phyloP scores from a whole-genome alignment of 805 yeast genomes.

The Yarrowia phangngaensis region DNA sequence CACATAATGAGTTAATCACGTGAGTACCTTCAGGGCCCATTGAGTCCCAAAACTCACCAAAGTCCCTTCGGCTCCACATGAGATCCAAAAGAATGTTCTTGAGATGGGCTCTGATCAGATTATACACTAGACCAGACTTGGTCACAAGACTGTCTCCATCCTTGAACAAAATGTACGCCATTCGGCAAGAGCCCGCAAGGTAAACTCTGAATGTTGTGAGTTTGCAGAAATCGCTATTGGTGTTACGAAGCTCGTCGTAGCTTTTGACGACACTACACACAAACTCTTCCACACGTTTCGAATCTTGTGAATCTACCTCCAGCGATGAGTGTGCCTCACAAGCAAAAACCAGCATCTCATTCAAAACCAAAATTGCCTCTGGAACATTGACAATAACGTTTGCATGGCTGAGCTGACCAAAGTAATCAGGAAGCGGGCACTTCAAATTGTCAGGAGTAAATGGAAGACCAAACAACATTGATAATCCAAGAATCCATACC shows the following conservation, averaged over 20 bases:
- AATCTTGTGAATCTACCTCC: slow-evolving; percentile 1
- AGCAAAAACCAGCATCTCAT: slow-evolving; percentile 15
- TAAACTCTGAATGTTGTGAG: slow-evolving; percentile 16
- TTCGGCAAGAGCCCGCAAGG: slow-evolving; percentile 11
- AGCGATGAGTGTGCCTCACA: slow-evolving; percentile 8
- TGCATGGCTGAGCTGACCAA: slow-evolving; percentile 1
- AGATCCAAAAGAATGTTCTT: slow-evolving; percentile 12
- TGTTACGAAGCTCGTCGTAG: slow-evolving; percentile 13
- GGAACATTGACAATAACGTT: slow-evolving; percentile 10
- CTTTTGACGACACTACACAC: neutral
- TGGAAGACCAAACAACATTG: slow-evolving; percentile 41
- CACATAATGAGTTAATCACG: slow-evolving; percentile 16
- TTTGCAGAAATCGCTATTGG: slow-evolving; percentile 16
- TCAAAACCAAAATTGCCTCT: slow-evolving; percentile 18
- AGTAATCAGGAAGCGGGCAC: neutral
- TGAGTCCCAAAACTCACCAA: slow-evolving; percentile 26
- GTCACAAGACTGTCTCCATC: neutral
- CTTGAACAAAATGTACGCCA: slow-evolving; percentile 13
- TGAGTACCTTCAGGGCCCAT: slow-evolving; percentile 20
- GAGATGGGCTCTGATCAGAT: slow-evolving; percentile 8
- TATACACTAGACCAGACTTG: slow-evolving; percentile 1
- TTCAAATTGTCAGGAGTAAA: slow-evolving; percentile 2
- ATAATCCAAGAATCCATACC: slow-evolving; percentile 37
- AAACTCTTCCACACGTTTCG: slow-evolving; percentile 1
- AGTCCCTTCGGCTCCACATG: slow-evolving; percentile 7